phyloP scores from a whole-genome alignment of 768 basidiomycete species.

The Leccinum olivaceopallidum region DNA sequence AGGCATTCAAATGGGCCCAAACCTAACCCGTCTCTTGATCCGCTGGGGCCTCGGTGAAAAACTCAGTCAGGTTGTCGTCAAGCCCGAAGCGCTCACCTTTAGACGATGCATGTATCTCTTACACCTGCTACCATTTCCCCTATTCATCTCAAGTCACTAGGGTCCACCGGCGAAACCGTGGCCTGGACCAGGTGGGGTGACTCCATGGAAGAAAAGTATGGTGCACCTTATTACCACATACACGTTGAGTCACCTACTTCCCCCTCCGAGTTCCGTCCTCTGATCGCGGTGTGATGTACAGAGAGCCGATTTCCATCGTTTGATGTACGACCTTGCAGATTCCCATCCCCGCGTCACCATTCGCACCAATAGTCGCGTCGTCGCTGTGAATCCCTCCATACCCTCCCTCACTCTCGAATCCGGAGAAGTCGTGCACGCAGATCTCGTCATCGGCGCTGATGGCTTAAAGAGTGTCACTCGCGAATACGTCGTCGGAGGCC shows the following conservation, averaged over 20 bases:
- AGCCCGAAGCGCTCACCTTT: conserved; percentile 41
- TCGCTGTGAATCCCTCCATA: conserved; percentile 32
- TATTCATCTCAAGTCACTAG: background rate
- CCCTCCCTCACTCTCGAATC: conserved; percentile 41
- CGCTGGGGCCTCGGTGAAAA: conserved; percentile 51
- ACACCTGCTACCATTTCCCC: background rate
- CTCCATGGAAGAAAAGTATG: conserved; percentile 32
- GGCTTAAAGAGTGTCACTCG: conserved; percentile 54
- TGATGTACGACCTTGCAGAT: conserved; percentile 38
- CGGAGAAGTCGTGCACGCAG: conserved; percentile 43
- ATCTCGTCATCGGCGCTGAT: conserved; percentile 51
- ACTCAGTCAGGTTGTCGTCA: conserved; percentile 39
- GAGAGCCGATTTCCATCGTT: conserved; percentile 49
- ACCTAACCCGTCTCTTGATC: conserved; percentile 46
- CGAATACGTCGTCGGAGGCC: conserved; percentile 48
- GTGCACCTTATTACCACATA: conserved; percentile 35
- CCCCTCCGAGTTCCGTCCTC: background rate
- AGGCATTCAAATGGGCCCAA: conserved; percentile 49
- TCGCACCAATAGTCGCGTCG: conserved; percentile 37
- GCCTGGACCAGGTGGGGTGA: conserved; percentile 39
- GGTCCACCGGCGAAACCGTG: conserved; percentile 36
- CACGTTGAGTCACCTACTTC: conserved; percentile 30
- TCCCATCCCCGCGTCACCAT: conserved; percentile 38
- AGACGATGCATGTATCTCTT: conserved; percentile 47
- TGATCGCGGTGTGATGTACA: conserved; percentile 2